Evolutionary conservation across 192 early-diverging fungal genomes (phyloP), one percentile per base, ranked within the genome.

Genomic region (Fimicolochytrium jonesii): DNA sequence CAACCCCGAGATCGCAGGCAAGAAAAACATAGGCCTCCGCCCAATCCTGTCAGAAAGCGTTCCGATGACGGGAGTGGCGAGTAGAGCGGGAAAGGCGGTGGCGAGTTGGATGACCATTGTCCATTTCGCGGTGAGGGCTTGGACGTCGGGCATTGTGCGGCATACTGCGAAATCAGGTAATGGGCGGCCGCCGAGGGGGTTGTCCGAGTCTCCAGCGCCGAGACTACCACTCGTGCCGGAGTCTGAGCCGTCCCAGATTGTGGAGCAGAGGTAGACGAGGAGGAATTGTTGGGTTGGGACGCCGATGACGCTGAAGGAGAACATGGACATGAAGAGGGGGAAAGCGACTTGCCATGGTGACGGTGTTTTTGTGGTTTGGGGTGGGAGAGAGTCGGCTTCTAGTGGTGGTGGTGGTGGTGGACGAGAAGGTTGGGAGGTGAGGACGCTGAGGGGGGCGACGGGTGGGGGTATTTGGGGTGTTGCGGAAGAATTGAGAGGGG

Each of bases 21-120:
- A 20, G 31, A 72, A 35, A 32, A 78, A 36, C 13, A 75, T 25
- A 10, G 70, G 70, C n/a, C 42, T 35, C 22, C 77, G 61, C 20
- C 77, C 77, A 25, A 70, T 41, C 13, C 67, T 51, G 47, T 78
- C 77, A 36, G 64, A 61, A 6, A 78, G 56, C 3, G 51, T 33
- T 15, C 72, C 73, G 43, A 67, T 49, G 3, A 72, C 34, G 17
- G 77, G 77, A 13, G 48, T 57, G 7, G 70, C 28, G 20, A 78
- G 42, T 25, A 78, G 47, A 20, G 70, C 68, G 22, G 77, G 77
- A 0, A 72, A 31, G 22, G 43, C 49, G 20, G 62, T 60, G 20
- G 55, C 59, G 23, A 77, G 71, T 7, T 42, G 50, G 10, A 77
- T 36, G 2, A 53, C 55, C 59, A 74, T 70, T 7, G 43, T 42